Evolutionary conservation across 371 early-diverging fungal species (phyloP).

Genomic region (Coelomomyces lativittatus): DNA sequence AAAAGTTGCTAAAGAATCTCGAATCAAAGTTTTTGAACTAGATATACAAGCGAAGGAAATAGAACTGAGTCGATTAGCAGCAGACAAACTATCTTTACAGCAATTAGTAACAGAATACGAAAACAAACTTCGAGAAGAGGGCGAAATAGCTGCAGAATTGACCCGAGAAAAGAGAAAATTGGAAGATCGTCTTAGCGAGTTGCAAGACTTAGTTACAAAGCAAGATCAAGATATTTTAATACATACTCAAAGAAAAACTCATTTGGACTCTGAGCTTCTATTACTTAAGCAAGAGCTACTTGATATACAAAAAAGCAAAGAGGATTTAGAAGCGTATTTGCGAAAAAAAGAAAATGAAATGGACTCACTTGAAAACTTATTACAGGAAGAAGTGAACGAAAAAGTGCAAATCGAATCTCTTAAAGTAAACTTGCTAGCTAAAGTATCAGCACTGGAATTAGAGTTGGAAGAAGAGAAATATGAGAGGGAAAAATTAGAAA

Average conservation of each 20-base stretch:
- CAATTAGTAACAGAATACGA: conserved; percentile 32
- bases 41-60: conserved; percentile 18
- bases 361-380: conserved; percentile 10
- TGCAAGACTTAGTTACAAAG: conserved; percentile 5
- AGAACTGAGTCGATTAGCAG: conserved; percentile 18
- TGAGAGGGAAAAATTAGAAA: conserved; percentile 16
- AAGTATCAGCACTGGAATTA: conserved; percentile 40
- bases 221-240: conserved; percentile 29
- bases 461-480: conserved; percentile 22
- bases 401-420: conserved; percentile 32
- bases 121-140: conserved; percentile 30
- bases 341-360: conserved; percentile 18
- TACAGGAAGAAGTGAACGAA: conserved; percentile 20
- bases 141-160: conserved; percentile 26
- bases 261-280: conserved; percentile 31
- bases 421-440: conserved; percentile 33
- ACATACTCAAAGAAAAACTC: conserved; percentile 9
- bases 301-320: conserved; percentile 9
- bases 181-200: conserved; percentile 6
- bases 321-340: conserved; percentile 16
- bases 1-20: conserved; percentile 21
- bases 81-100: conserved; percentile 38
- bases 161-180: conserved; percentile 34
- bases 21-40: conserved; percentile 28
- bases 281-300: conserved; percentile 10